These are phyloP conservation scores for Vachellia collinsii DNA, from an alignment of 306 rosid genomes.

Conservation along the genomic window DNA sequence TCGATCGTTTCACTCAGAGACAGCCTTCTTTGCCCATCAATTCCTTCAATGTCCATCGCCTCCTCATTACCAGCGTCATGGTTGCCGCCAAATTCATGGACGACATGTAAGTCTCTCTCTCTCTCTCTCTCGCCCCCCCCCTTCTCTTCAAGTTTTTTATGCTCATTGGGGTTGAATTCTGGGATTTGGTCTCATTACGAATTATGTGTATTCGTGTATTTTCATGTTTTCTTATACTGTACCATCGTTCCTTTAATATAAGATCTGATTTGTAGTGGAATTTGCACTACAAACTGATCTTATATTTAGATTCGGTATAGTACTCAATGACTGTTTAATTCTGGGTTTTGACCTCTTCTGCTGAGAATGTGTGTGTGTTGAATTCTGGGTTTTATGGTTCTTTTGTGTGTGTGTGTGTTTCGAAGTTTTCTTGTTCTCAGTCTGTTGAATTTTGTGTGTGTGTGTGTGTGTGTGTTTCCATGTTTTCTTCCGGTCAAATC, in stretches of 20 bases:
- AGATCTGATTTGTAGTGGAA: too few relatives aligned
- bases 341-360: neutral
- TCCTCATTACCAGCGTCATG: slow-evolving; percentile 91
- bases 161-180: too few relatives aligned
- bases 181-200: neutral
- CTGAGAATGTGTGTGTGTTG: neutral
- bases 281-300: too few relatives aligned
- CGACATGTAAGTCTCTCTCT: slow-evolving; percentile 66
- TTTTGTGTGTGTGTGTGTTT: neutral
- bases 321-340: neutral
- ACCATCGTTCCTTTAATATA: too few relatives aligned
- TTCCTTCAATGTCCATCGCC: slow-evolving; percentile 83
- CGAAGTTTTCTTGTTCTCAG: neutral
- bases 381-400: neutral
- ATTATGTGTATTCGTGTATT: neutral
- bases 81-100: slow-evolving; percentile 98
- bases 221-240: neutral
- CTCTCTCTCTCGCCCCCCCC: too few relatives aligned
- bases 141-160: too few relatives aligned
- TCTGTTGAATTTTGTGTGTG: too few relatives aligned
- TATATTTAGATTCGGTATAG: too few relatives aligned
- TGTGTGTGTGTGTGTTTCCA: neutral
- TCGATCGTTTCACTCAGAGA: slow-evolving; percentile 83
- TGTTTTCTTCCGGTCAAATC: neutral
- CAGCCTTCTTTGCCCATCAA: slow-evolving; percentile 82